A percentile compares a stretch with the other conserved stretches of the same genome.
These are phyloP conservation scores for Plectosphaerella cucumerina DNA, from an alignment of 2,329 filamentous ascomycete species.

Conservation along the genomic window DNA sequence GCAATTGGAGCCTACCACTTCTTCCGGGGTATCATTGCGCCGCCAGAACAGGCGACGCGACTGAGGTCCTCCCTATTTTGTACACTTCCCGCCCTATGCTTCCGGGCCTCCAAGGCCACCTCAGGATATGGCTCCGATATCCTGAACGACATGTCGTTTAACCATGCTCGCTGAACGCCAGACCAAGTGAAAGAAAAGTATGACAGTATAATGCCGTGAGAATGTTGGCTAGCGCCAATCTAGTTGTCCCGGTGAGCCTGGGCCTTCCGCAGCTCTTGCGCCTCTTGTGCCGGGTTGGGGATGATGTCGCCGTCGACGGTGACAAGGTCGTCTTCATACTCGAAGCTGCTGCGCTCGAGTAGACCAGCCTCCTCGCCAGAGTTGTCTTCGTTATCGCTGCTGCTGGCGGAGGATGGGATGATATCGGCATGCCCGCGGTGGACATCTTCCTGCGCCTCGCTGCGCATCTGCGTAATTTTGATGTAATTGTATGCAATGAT, in stretches of 20 bases:
- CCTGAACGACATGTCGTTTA: constrained; percentile 4
- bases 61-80: no score
- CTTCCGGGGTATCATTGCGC: no score
- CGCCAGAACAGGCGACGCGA: no score
- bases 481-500: constrained; percentile 92
- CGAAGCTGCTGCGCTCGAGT: constrained; percentile 31
- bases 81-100: no score
- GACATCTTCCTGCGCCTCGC: constrained; percentile 59
- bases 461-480: constrained; percentile 85
- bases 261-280: constrained; percentile 9
- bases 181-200: constrained; percentile 11
- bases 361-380: constrained; percentile 43
- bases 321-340: constrained; percentile 30
- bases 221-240: background rate
- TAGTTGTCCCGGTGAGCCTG: constrained; percentile 12
- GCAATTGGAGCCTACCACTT: no score
- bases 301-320: constrained; percentile 36
- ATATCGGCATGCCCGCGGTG: constrained; percentile 34
- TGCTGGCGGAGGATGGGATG: constrained; percentile 32
- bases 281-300: constrained; percentile 23
- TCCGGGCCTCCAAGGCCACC: no score
- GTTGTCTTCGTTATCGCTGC: constrained; percentile 36
- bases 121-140: background rate
- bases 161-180: constrained; percentile 5
- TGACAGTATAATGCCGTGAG: constrained; percentile 7